phyloP scores from a whole-genome alignment of 2,329 filamentous ascomycete species.

The Fusarium sp. region DNA sequence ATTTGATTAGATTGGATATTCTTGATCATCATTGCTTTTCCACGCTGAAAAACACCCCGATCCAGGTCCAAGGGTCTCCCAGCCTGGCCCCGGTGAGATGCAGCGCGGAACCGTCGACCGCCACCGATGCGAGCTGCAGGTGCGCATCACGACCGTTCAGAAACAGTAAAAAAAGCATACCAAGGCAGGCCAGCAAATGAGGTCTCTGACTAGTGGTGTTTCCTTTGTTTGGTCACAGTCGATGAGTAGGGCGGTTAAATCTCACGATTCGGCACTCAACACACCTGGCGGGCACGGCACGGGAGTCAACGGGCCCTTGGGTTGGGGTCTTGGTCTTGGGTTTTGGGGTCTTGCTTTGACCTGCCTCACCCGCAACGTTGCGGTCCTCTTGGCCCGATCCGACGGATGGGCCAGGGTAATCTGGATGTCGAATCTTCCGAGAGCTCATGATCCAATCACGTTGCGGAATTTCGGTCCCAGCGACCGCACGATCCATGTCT shows the following conservation, averaged over 20 bases:
- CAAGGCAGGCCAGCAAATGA: conserved; percentile 1
- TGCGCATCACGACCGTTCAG: conserved; percentile 4
- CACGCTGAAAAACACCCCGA: background rate
- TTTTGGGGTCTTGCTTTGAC: conserved; percentile 12
- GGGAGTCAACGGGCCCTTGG: conserved; percentile 30
- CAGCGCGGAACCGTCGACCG: conserved; percentile 14
- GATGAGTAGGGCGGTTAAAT: conserved; percentile 9
- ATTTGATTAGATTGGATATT: conserved; percentile 5
- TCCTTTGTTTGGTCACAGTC: background rate
- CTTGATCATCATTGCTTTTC: background rate
- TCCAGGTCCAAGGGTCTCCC: background rate
- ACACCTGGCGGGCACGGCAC: conserved; percentile 16
- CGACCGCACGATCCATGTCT: conserved; percentile 30
- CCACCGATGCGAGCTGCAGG: conserved; percentile 12
- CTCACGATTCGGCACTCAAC: conserved; percentile 27
- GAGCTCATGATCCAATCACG: conserved; percentile 17
- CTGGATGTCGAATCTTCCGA: conserved; percentile 22
- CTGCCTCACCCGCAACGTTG: conserved; percentile 22
- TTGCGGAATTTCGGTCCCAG: conserved; percentile 6
- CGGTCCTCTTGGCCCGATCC: conserved; percentile 37
- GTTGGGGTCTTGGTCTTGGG: background rate
- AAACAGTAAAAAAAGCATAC: background rate
- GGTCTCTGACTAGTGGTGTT: conserved; percentile 1
- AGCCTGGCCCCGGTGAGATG: conserved; percentile 4
- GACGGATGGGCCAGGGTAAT: conserved; percentile 19